These are phyloP conservation scores for Favolaschia claudopus DNA, from an alignment of 768 basidiomycete genomes.

Conservation along the genomic window DNA sequence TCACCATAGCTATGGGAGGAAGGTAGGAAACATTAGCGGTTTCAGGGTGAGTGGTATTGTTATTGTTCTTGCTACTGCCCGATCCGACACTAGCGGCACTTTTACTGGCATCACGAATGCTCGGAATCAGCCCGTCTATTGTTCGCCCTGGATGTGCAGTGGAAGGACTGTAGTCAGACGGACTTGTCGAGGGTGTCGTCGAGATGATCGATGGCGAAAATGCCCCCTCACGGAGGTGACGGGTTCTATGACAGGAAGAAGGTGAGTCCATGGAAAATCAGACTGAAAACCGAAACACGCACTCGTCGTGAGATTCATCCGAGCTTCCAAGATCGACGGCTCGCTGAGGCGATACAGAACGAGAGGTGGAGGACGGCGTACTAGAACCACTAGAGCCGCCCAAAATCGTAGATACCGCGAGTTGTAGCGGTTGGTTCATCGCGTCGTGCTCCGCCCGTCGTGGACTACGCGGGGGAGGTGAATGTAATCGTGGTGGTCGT, in stretches of 20 bases:
- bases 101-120: constrained; percentile 1
- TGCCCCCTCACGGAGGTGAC: constrained; percentile 70
- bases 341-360: constrained; percentile 21
- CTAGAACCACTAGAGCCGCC: constrained; percentile 44
- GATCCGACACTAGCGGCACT: constrained; percentile 31
- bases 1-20: constrained; percentile 49
- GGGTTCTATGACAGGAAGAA: constrained; percentile 33
- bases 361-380: constrained; percentile 25
- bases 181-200: constrained; percentile 32
- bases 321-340: background rate
- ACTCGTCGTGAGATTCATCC: constrained; percentile 15
- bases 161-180: constrained; percentile 21
- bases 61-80: constrained; percentile 11
- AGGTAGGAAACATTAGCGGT: too few relatives aligned
- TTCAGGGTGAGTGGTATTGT: too few relatives aligned
- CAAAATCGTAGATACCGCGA: constrained; percentile 63
- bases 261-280: constrained; percentile 13
- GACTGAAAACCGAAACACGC: constrained; percentile 1
- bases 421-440: constrained; percentile 65
- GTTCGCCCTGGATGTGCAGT: constrained; percentile 7
- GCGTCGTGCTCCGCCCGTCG: constrained; percentile 59
- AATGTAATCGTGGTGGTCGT: constrained; percentile 68
- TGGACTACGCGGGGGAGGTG: constrained; percentile 51
- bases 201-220: constrained; percentile 57
- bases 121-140: constrained; percentile 21